A percentile compares a stretch with the other conserved stretches of the same genome.
Evolutionary conservation across 202 grass and related monocot species (phyloP).

Genomic region (Cymbopogon flexuosus): DNA sequence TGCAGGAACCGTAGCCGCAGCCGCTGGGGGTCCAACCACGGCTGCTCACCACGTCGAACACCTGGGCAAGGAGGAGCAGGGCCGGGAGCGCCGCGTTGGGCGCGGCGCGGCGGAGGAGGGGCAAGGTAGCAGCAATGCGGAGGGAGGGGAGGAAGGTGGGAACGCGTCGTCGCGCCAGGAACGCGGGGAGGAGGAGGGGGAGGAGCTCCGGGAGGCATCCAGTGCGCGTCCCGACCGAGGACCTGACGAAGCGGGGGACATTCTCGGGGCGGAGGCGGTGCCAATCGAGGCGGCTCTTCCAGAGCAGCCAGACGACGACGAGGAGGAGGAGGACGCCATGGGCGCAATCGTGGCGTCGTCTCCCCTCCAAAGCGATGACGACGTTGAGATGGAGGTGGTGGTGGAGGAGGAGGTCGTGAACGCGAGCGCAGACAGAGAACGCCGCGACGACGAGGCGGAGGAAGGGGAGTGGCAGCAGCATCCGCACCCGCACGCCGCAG

Average conservation of each 20-base stretch:
- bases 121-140: conserved; percentile 2
- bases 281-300: background rate
- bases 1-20: background rate
- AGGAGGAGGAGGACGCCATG: background rate
- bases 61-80: background rate
- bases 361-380: background rate
- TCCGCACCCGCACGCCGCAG: background rate
- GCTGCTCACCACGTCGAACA: background rate
- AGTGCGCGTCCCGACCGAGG: background rate
- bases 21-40: background rate
- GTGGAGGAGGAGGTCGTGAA: background rate
- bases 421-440: too few relatives aligned
- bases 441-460: background rate
- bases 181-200: too few relatives aligned
- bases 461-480: background rate
- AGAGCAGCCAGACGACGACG: background rate
- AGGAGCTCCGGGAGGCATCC: background rate
- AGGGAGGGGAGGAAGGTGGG: background rate
- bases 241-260: background rate
- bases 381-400: background rate
- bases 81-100: background rate
- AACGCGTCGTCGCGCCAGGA: background rate
- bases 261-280: background rate
- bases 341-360: background rate
- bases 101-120: background rate